Base-by-base conservation (phyloP, 129 eudicot species). In the Sambucus nigra region DNA sequence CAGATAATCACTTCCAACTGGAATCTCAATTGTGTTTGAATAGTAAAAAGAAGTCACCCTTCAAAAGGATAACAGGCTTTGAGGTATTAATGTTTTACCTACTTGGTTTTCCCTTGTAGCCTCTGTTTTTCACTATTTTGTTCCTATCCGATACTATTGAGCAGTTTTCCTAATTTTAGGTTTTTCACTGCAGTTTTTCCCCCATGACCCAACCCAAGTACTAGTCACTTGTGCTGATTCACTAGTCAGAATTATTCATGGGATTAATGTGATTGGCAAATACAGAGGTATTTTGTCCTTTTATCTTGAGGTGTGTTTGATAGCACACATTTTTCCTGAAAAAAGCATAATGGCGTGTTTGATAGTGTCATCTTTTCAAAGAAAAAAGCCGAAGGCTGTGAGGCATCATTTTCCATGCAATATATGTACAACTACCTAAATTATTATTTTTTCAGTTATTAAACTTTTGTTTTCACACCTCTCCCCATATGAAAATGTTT, bases 141-240 rank as follows among this genome's bases (percentile, higher is more conserved):
- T 50, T 49, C 9, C 9, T 21, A 33, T 26, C 13, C 12, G 8
- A 35, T 20, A 5, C 16, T 2, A 21, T 14, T 21, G 8, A 9
- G 22, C 26, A 10, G 39, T 29, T 1, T 46, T 45, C 41, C 50
- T 72, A 27, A 64, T 57, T 41, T 14, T 49, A 21, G 45, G 13
- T 53, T 15, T 44, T 16, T 15, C 25, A 29, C 35, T 80, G 40
- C 64, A 89, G 94, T 91, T 74, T 55, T 72, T 66, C 26, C 89
- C 93, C 22, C 88, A 72, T 76, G 95, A 91, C 68, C 61, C 86
- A 51, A 79, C 68, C 70, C 85, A 86, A 86, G 77, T 91, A 14
- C 63, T 85, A 87, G 95, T 91, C 32, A 79, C 84, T 20, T 85
- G 84, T 59, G 95, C 95, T 5, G 98, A 91, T 72, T 69, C 94